A percentile compares a stretch with the other conserved stretches of the same genome.
phyloP scores from a whole-genome alignment of 192 early-diverging fungal species.

The Coemansia sp. region DNA sequence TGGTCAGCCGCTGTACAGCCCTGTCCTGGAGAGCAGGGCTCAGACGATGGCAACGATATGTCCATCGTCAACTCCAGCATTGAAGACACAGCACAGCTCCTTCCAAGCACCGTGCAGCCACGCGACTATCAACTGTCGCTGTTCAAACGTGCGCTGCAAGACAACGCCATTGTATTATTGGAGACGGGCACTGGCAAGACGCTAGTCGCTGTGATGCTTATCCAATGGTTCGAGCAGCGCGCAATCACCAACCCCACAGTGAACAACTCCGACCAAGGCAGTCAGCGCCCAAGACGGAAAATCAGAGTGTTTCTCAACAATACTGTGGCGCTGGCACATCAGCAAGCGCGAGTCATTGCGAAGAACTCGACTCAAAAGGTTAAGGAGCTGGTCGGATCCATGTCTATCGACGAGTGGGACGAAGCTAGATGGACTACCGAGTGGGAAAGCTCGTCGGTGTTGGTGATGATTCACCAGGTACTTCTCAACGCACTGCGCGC shows the following conservation, averaged over 20 bases:
- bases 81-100: not conserved
- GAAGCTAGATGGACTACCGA: slow-evolving; percentile 63
- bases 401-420: slow-evolving; percentile 66
- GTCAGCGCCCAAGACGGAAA: slow-evolving; percentile 17
- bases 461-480: slow-evolving; percentile 88
- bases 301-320: slow-evolving; percentile 80
- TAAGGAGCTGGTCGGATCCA: slow-evolving; percentile 66
- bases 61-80: not conserved
- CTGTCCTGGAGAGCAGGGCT: not conserved
- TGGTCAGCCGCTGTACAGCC: not conserved
- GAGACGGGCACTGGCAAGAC: slow-evolving; percentile 97
- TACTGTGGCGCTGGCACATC: slow-evolving; percentile 83
- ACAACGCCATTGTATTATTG: slow-evolving; percentile 87
- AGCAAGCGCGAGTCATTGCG: slow-evolving; percentile 79
- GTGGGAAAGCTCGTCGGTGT: slow-evolving; percentile 65
- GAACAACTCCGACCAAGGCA: not conserved
- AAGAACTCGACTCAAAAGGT: slow-evolving; percentile 68
- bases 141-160: slow-evolving; percentile 62
- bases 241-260: not conserved
- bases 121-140: slow-evolving; percentile 85
- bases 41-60: not conserved
- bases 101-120: slow-evolving; percentile 44
- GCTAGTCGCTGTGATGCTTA: slow-evolving; percentile 82
- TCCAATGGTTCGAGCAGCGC: slow-evolving; percentile 68
- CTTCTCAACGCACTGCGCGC: slow-evolving; percentile 76